These are phyloP conservation scores for Mentha longifolia DNA, from an alignment of 257 asterid genomes.

Conservation along the genomic window DNA sequence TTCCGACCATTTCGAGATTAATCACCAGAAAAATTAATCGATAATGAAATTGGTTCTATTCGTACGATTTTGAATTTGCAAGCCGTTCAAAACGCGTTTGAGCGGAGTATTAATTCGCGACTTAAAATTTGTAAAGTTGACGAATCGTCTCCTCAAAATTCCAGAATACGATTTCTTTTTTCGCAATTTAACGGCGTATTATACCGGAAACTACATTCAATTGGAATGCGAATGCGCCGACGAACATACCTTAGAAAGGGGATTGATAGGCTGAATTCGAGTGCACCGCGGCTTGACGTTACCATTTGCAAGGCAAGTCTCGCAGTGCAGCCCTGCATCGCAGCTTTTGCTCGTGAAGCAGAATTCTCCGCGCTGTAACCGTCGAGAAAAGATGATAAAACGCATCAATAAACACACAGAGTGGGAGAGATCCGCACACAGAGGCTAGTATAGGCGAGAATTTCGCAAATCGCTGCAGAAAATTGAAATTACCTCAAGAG, in stretches of 20 bases:
- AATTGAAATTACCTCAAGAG: constrained; percentile 56
- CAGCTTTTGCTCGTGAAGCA: constrained; percentile 59
- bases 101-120: background rate
- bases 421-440: constrained; percentile 18
- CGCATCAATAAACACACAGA: background rate
- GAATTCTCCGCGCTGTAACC: constrained; percentile 62
- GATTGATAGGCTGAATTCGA: constrained; percentile 68
- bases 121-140: background rate
- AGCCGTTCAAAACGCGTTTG: background rate
- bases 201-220: constrained; percentile 19
- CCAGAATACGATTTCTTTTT: background rate
- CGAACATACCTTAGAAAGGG: constrained; percentile 66
- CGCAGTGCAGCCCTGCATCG: constrained; percentile 81
- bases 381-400: background rate
- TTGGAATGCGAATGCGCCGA: constrained; percentile 1
- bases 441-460: background rate
- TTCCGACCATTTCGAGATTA: constrained; percentile 27
- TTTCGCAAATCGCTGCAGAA: constrained; percentile 3
- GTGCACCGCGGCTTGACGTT: constrained; percentile 82
- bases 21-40: constrained; percentile 26
- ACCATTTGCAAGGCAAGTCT: constrained; percentile 76
- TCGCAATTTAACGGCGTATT: background rate
- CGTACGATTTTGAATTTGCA: background rate
- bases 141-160: constrained; percentile 10
- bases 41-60: background rate